Base-by-base conservation (phyloP, 1,139 yeast species). In the Kazachstania sp. region DNA sequence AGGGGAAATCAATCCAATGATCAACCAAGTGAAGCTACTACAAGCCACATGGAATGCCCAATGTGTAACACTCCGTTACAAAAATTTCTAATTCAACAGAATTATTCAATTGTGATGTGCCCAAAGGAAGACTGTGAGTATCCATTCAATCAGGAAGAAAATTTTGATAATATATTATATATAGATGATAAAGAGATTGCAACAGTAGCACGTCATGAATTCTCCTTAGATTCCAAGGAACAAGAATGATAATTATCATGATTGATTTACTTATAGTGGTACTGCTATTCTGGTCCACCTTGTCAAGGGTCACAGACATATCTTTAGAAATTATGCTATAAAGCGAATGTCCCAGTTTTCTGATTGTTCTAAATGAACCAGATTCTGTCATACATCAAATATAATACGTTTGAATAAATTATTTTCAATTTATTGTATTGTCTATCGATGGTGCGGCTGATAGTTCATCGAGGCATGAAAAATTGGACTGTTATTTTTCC, bases 61-160 rank as follows among this genome's bases (percentile, higher is more conserved):
- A 53, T 55, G 15, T 67, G 71, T 49, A 51, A 52, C 3, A 49
- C 51, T 1, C 34, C 44, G n/a, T 54, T 67, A 18, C 60, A 59
- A 37, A 59, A 66, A 48, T 65, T 66, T 44, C 49, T 67, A 44
- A 61, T 67, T 8, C 66, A 65, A 46, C 66, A 62, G 43, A 64
- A 63, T 45, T 63, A 64, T 43, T 67, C 68, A 4, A 52, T 67
- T 44, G 59, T 61, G 36, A 56, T 66, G 35, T 67, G 71, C 48
- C 59, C 66, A 23, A 60, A 59, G 45, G 52, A 50, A 28, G 47
- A 58, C 44, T 67, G 71, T 47, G 50, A 56, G 11, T 76, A 63
- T 45, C 71, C 71, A 3, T 67, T 67, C 49, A 58, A 72, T 30
- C 68, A 63, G 58, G 69, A 67, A 23, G 63, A 62, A 19, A 59